These are phyloP conservation scores for Trichoderma guizhouense DNA, from an alignment of 2,329 filamentous ascomycete genomes.

Conservation along the genomic window DNA sequence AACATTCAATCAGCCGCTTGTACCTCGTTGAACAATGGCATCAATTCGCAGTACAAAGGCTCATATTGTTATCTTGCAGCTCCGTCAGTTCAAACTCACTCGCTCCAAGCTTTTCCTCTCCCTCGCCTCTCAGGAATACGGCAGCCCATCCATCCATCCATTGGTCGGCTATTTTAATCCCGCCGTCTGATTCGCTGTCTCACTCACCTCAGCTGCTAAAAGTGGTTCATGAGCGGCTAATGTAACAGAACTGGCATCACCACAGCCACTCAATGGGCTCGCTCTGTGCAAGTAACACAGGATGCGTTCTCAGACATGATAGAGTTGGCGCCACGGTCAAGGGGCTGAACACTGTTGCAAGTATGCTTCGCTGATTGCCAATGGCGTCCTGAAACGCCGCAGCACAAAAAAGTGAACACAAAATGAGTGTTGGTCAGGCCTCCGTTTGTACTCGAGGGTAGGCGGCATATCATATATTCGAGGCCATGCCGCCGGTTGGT, in stretches of 20 bases:
- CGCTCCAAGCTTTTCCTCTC: neutral
- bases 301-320: neutral
- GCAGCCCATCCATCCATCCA: neutral
- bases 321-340: neutral
- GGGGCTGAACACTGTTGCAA: neutral
- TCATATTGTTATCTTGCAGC: neutral
- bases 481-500: neutral
- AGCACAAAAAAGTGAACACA: neutral
- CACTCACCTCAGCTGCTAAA: neutral
- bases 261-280: neutral
- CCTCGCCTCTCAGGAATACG: neutral
- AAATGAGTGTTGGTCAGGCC: neutral
- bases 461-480: neutral
- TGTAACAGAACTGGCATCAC: conserved; percentile 3
- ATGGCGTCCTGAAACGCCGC: neutral
- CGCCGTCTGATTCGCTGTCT: neutral
- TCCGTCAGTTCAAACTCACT: neutral
- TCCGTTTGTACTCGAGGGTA: neutral
- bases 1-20: neutral
- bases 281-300: neutral
- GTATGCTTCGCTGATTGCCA: neutral
- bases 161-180: neutral
- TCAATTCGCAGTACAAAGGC: neutral
- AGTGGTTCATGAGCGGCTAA: conserved; percentile 2
- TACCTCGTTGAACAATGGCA: neutral